Base-by-base conservation (phyloP, 768 basidiomycete genomes). In the Lentinula sp. region DNA sequence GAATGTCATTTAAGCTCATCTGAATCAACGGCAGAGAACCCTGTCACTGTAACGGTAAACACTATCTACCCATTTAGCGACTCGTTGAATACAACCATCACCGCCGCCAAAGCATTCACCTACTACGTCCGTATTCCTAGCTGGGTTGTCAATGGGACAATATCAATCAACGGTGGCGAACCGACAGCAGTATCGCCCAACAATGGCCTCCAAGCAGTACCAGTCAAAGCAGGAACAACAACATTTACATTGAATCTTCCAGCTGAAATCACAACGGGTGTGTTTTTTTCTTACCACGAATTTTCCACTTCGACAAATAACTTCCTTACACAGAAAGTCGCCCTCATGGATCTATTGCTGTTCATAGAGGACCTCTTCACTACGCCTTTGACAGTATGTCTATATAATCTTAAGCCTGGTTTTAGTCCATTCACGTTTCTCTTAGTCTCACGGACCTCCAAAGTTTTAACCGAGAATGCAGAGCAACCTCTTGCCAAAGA, bases 41-140 rank as follows among this genome's bases (percentile, higher is more conserved):
- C 65, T 37, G 78, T 81, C 34, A 72, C 71, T 11, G 79, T 74
- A n/a, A 71, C 68, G 28, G 79, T 80, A 16, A 75, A 79, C 57
- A 83, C 80, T 2, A 63, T 78, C 15, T 82, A 83, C 63, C 81
- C 82, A 3, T 83, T 83, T 74, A 76, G 78, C 62, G 79, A 80
- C 63, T 75, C 73, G 7, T 66, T 83, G 7, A 73, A 73, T n/a
- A 80, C 76, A 6, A 80, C 78, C 2, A 71, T 82, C 57, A 74
- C 70, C 4, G 78, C 80, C 1, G 67, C 70, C 3, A 70, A 74
- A 46, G 69, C 76, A 3, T 82, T 80, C 67, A 79, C 75, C 4
- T 80, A 80, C 70, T 73, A 69, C 56, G 75, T 82, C 23, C 78
- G 82, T 34, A 80, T 83, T 40, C 80, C 81, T 1, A 76, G 76